These are phyloP conservation scores for Xylaria sp. DNA, from an alignment of 2,329 filamentous ascomycete genomes.

Conservation along the genomic window DNA sequence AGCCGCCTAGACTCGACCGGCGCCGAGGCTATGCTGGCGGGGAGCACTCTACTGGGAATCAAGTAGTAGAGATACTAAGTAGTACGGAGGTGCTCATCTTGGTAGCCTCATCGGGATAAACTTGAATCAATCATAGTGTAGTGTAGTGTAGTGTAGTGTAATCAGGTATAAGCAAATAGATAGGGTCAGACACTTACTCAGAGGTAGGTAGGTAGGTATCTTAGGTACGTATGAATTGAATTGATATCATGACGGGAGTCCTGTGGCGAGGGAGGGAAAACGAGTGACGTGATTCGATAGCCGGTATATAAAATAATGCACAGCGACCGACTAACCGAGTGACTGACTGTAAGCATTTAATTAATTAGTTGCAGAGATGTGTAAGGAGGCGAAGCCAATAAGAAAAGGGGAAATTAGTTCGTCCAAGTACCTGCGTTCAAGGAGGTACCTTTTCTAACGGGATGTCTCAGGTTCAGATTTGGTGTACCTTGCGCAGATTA, in stretches of 20 bases:
- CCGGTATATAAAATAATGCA: background rate
- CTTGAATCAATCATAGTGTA: slow-evolving; percentile 3
- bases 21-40: slow-evolving; percentile 13
- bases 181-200: slow-evolving; percentile 1
- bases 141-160: too few relatives aligned
- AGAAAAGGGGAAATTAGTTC: slow-evolving; percentile 18
- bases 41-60: too few relatives aligned
- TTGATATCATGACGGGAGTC: background rate
- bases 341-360: background rate
- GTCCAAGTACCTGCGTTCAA: background rate
- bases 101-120: background rate
- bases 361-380: background rate
- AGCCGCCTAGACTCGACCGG: slow-evolving; percentile 13
- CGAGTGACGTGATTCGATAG: slow-evolving; percentile 10
- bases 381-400: slow-evolving; percentile 15
- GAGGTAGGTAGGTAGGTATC: too few relatives aligned
- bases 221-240: background rate
- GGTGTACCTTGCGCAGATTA: too few relatives aligned
- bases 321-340: background rate
- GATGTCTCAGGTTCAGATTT: too few relatives aligned
- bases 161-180: background rate
- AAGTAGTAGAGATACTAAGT: too few relatives aligned
- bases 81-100: background rate
- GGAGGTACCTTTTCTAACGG: background rate
- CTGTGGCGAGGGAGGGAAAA: background rate